A percentile compares a stretch with the other conserved stretches of the same genome.
Evolutionary conservation across 2,329 filamentous ascomycete species (phyloP).

Genomic region (Laburnicola sp.): DNA sequence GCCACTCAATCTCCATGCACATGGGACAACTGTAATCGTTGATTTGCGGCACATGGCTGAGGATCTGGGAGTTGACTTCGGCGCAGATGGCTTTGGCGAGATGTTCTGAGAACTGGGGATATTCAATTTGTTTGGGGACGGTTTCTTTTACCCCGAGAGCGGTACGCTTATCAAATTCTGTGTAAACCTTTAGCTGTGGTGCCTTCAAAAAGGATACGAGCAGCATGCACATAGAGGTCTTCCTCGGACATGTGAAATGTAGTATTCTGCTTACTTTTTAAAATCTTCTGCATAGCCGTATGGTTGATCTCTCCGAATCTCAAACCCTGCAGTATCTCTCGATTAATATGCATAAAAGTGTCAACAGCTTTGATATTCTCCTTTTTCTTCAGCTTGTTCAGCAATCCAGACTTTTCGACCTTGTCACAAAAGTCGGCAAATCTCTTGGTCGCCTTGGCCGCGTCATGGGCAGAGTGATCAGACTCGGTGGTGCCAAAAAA

Average conservation of each 20-base stretch:
- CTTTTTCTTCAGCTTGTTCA: constrained; percentile 64
- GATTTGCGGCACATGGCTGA: constrained; percentile 76
- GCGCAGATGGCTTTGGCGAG: constrained; percentile 77
- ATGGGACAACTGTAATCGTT: constrained; percentile 83
- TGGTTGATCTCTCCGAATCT: constrained; percentile 85
- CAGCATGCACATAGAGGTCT: background rate
- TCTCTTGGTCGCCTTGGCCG: constrained; percentile 66
- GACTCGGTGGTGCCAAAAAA: constrained; percentile 80
- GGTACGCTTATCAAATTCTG: constrained; percentile 88
- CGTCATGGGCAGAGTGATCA: constrained; percentile 69
- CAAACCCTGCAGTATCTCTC: constrained; percentile 74
- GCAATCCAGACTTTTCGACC: constrained; percentile 62
- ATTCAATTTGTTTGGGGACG: constrained; percentile 62
- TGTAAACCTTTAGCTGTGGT: too few species aligned
- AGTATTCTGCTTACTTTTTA: constrained; percentile 66
- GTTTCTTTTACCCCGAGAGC: constrained; percentile 67
- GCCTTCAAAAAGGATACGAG: background rate
- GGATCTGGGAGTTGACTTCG: constrained; percentile 71
- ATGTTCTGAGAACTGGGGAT: constrained; percentile 62
- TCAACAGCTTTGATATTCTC: constrained; percentile 67
- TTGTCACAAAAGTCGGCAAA: constrained; percentile 73
- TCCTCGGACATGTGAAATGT: too few species aligned
- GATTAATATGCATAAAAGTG: constrained; percentile 73
- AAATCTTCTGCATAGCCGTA: constrained; percentile 75
- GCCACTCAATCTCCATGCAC: constrained; percentile 77